These are phyloP conservation scores for Cardamine occulta DNA, from an alignment of 345 rosid genomes.

Conservation along the genomic window DNA sequence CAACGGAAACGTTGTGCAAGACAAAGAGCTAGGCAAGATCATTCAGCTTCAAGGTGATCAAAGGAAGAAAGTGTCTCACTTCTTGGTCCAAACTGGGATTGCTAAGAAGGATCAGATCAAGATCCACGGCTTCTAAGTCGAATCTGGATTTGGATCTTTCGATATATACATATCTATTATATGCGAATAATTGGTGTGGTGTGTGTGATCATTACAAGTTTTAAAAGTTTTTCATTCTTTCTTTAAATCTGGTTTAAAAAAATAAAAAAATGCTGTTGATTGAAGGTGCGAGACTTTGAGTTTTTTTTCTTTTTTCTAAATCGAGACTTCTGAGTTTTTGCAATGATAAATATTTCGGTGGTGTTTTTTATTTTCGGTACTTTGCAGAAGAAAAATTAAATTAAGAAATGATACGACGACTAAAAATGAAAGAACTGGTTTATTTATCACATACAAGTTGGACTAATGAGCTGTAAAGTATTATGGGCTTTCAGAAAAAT, in stretches of 20 bases:
- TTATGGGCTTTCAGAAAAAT: too few relatives aligned
- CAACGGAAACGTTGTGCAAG: constrained; percentile 86
- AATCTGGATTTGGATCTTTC: not conserved
- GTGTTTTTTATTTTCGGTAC: not conserved
- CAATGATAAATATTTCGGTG: constrained; percentile 24
- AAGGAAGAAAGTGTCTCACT: constrained; percentile 73
- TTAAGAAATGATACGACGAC: too few relatives aligned
- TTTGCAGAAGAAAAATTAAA: not conserved
- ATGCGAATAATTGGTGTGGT: constrained; percentile 22
- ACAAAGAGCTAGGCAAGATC: constrained; percentile 83
- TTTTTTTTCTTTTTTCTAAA: too few relatives aligned
- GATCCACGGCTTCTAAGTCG: constrained; percentile 73
- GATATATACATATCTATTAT: not conserved
- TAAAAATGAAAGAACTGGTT: too few relatives aligned
- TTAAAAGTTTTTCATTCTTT: not conserved
- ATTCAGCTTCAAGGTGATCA: constrained; percentile 98
- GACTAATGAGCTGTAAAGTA: too few relatives aligned
- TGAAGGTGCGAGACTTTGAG: constrained; percentile 8
- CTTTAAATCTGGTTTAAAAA: not conserved
- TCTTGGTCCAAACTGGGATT: constrained; percentile 62
- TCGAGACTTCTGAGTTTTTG: too few relatives aligned
- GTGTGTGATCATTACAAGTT: not conserved
- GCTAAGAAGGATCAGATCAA: constrained; percentile 81
- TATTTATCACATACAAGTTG: too few relatives aligned
- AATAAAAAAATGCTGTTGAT: not conserved